Evolutionary conservation across 768 basidiomycete species (phyloP).

Genomic region (Vararia minispora): DNA sequence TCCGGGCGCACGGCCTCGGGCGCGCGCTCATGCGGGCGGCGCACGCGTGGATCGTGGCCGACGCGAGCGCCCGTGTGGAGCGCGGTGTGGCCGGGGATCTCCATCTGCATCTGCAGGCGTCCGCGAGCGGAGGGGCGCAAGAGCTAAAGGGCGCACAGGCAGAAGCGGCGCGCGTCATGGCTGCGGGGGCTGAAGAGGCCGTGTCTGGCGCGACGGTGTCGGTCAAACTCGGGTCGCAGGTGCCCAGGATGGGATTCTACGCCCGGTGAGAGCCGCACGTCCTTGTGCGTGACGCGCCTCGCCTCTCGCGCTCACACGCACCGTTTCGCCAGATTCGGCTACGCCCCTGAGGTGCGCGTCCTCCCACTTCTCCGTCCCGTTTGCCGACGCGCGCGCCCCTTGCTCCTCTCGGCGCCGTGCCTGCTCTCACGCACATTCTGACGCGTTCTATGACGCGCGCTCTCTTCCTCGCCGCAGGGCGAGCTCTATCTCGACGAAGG

Average conservation of each 20-base stretch:
- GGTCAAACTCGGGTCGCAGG: slow-evolving; percentile 67
- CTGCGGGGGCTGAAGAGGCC: no score
- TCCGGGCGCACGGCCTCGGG: slow-evolving; percentile 56
- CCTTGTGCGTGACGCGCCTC: slow-evolving; percentile 8
- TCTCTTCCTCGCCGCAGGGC: no score
- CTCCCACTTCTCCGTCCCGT: slow-evolving; percentile 9
- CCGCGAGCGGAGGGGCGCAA: no score
- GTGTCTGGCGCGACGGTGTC: slow-evolving; percentile 32
- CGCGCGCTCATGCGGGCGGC: slow-evolving; percentile 50
- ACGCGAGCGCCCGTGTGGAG: slow-evolving; percentile 24
- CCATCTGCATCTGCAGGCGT: no score
- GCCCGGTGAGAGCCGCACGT: slow-evolving; percentile 44
- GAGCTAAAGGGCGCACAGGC: slow-evolving; percentile 10
- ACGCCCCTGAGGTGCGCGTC: slow-evolving; percentile 47
- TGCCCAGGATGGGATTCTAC: slow-evolving; percentile 65
- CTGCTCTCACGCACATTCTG: no score
- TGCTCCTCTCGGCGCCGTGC: no score
- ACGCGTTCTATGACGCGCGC: no score
- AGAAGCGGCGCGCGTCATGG: no score
- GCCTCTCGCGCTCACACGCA: slow-evolving; percentile 14
- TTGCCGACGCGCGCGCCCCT: slow-evolving; percentile 1
- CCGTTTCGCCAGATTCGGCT: slow-evolving; percentile 47
- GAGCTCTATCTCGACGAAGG: no score
- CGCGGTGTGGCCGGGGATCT: no score
- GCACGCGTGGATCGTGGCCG: slow-evolving; percentile 44